Conservation (phyloP, 148 eudicot genomes). For the Rhododendron molle region DNA sequence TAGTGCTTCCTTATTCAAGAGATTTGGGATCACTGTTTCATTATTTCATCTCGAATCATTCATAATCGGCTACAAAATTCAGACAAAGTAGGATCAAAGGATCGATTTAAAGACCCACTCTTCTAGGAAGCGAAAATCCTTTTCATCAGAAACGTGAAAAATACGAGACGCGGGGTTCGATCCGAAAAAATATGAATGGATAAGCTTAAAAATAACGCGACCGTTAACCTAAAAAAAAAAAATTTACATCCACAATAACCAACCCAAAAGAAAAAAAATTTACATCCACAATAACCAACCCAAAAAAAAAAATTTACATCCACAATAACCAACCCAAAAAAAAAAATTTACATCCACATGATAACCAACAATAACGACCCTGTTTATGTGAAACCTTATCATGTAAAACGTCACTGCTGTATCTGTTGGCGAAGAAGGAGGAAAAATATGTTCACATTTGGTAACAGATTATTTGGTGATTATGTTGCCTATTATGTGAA, state of each 20-base stretch:
- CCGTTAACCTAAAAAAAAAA: background rate
- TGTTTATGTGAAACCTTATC: no score
- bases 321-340: no score
- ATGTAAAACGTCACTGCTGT: no score
- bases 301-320: no score
- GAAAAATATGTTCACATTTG: no score
- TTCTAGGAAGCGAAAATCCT: background rate
- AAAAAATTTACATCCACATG: no score
- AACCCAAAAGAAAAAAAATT: background rate
- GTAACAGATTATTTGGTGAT: no score
- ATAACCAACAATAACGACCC: no score
- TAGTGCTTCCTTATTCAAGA: background rate
- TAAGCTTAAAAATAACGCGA: background rate
- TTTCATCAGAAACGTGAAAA: background rate
- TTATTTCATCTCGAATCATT: background rate
- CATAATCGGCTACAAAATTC: background rate
- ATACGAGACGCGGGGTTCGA: background rate
- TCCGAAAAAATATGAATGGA: background rate
- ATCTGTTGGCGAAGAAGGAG: no score
- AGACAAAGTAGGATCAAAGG: background rate
- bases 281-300: no score
- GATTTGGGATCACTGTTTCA: background rate
- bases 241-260: background rate
- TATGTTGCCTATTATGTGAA: no score
- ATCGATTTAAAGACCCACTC: background rate